A percentile compares a stretch with the other conserved stretches of the same genome.
phyloP scores from a whole-genome alignment of 352 stramenopile species.

The Phytophthora syringae region DNA sequence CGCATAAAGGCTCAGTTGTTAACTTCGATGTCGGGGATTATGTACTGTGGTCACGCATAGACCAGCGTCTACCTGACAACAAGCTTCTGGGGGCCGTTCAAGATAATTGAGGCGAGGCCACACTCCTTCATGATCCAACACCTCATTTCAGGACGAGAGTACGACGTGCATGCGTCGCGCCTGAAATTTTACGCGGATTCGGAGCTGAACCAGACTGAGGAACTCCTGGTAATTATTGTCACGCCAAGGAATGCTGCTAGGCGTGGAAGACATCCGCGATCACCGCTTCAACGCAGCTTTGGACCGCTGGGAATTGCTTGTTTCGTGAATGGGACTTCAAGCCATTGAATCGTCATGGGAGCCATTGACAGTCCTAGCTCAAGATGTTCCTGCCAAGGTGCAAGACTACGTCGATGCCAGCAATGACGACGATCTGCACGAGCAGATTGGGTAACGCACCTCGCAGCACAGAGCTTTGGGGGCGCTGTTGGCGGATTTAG shows the following conservation, averaged over 20 bases:
- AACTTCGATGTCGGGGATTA: conserved; percentile 23
- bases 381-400: conserved; percentile 3
- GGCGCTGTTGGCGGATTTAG: too few relatives aligned
- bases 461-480: neutral
- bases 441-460: conserved; percentile 1
- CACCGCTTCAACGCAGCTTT: conserved; percentile 6
- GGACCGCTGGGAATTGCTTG: conserved; percentile 11
- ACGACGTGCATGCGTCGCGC: conserved; percentile 4
- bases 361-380: neutral
- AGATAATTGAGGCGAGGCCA: conserved; percentile 1
- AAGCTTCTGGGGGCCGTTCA: conserved; percentile 22
- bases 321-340: conserved; percentile 15
- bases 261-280: neutral
- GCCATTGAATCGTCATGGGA: conserved; percentile 11
- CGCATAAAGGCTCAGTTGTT: neutral
- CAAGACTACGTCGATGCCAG: conserved; percentile 1
- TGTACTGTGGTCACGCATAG: conserved; percentile 21
- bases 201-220: neutral
- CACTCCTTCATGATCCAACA: conserved; percentile 20
- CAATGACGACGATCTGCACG: neutral
- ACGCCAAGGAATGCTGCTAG: neutral
- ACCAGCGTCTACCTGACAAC: conserved; percentile 7
- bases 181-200: neutral
- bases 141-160: conserved; percentile 1
- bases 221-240: neutral